Evolutionary conservation across 2,329 filamentous ascomycete species (phyloP).

Genomic region (Aspergillus ruber): DNA sequence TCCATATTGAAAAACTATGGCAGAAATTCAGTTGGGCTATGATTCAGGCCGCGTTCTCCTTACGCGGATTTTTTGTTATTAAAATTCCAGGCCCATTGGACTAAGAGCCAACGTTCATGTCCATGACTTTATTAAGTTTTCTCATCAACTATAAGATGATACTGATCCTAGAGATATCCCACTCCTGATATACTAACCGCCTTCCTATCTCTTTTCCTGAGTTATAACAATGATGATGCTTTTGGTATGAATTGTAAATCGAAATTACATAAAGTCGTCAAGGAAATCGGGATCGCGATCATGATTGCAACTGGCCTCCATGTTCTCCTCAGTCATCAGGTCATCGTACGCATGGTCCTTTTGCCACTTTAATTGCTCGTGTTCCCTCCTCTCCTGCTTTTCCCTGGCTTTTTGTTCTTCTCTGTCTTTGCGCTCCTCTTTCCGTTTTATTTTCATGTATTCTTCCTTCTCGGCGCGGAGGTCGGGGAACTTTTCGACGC

Average conservation of each 20-base stretch:
- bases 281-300: conserved; percentile 66
- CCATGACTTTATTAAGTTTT: too few species aligned
- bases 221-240: neutral
- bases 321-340: conserved; percentile 74
- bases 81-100: too few species aligned
- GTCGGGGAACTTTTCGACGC: conserved; percentile 79
- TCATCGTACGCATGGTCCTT: conserved; percentile 98
- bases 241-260: conserved; percentile 9
- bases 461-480: conserved; percentile 76
- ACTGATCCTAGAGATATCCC: too few species aligned
- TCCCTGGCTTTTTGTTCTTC: conserved; percentile 37
- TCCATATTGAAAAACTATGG: conserved; percentile 1
- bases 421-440: conserved; percentile 50
- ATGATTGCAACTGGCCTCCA: conserved; percentile 76
- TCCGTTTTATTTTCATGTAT: conserved; percentile 62
- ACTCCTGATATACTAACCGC: too few species aligned
- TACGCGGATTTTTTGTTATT: too few species aligned
- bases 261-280: conserved; percentile 83
- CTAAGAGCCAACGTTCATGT: too few species aligned
- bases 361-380: conserved; percentile 84
- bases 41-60: too few species aligned
- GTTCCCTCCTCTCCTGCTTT: conserved; percentile 56
- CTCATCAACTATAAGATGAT: too few species aligned
- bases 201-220: neutral
- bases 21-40: too few species aligned